Percentiles rank a stretch among this genome's conserved stretches.
Evolutionary conservation across 805 yeast species (phyloP).

Genomic region (Yamadazyma phyllophila): DNA sequence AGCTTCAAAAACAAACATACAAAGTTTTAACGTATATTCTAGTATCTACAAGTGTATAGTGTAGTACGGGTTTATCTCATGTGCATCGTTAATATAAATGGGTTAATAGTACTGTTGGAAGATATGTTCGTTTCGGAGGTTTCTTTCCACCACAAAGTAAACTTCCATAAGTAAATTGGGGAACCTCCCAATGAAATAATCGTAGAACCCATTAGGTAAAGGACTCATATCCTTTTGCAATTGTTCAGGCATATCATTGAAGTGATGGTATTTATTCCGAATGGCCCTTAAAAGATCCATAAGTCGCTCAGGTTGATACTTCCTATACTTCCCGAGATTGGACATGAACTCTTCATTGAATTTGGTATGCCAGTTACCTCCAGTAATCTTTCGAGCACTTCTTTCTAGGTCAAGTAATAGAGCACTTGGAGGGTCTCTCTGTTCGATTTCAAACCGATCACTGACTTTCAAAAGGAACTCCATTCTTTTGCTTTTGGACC

Average conservation of each 20-base stretch:
- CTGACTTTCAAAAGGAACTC: constrained; percentile 85
- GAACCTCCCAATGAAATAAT: constrained; percentile 69
- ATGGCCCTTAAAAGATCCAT: constrained; percentile 87
- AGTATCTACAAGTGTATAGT: neutral
- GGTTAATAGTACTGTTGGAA: constrained; percentile 40
- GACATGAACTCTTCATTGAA: constrained; percentile 74
- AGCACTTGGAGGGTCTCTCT: constrained; percentile 73
- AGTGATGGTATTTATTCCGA: constrained; percentile 93
- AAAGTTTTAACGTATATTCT: constrained; percentile 22
- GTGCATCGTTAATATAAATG: constrained; percentile 7
- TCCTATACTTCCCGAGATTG: constrained; percentile 87
- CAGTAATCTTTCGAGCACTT: constrained; percentile 46
- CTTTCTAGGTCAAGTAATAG: constrained; percentile 55
- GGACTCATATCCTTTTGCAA: constrained; percentile 69
- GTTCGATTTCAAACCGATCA: constrained; percentile 85
- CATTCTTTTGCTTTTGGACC: constrained; percentile 71
- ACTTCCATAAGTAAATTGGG: constrained; percentile 78
- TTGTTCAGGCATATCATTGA: constrained; percentile 76
- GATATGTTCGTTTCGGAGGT: constrained; percentile 62
- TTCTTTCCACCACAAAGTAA: constrained; percentile 57
- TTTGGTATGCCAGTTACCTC: constrained; percentile 72
- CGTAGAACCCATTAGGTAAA: constrained; percentile 79
- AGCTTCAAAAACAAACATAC: constrained; percentile 41
- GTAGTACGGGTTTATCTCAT: constrained; percentile 1
- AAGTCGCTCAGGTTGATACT: constrained; percentile 72